Conservation (phyloP, 192 early-diverging fungal genomes). For the Coemansia sp. region DNA sequence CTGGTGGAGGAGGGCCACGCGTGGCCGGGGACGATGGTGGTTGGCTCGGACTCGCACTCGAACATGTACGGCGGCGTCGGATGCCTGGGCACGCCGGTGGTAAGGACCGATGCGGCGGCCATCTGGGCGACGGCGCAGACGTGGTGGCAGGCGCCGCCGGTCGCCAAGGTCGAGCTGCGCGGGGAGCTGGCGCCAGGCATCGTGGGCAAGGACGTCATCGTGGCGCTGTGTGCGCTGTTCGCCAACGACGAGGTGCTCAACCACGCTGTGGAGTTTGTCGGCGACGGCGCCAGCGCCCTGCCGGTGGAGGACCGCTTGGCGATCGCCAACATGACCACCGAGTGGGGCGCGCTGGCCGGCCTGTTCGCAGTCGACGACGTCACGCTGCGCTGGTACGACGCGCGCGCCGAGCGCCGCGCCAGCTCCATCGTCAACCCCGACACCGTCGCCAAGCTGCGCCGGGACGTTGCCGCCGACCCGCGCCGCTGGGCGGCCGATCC, state of each 20-base stretch:
- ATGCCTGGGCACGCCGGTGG: slow-evolving; percentile 93
- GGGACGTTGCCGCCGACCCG: slow-evolving; percentile 33
- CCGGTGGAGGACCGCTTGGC: slow-evolving; percentile 91
- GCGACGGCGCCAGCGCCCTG: slow-evolving; percentile 64
- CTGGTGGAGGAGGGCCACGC: slow-evolving; percentile 98
- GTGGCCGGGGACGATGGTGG: slow-evolving; percentile 90
- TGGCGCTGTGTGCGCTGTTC: slow-evolving; percentile 90
- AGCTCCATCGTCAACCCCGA: slow-evolving; percentile 54
- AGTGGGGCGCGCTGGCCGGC: slow-evolving; percentile 98
- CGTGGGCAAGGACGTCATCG: slow-evolving; percentile 97
- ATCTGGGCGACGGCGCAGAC: slow-evolving; percentile 98
- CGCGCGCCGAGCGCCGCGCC: slow-evolving; percentile 51
- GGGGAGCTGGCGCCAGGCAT: slow-evolving; percentile 80
- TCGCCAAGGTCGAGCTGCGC: slow-evolving; percentile 87
- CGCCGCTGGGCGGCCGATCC: slow-evolving; percentile 50
- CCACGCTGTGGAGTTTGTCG: slow-evolving; percentile 94
- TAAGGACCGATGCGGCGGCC: slow-evolving; percentile 97
- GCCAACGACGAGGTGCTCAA: slow-evolving; percentile 96
- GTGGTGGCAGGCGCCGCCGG: slow-evolving; percentile 99
- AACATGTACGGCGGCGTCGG: slow-evolving; percentile 99
- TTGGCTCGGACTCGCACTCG: slow-evolving; percentile 98
- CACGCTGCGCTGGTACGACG: slow-evolving; percentile 73
- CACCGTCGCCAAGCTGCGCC: slow-evolving; percentile 55
- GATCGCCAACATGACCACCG: slow-evolving; percentile 99
- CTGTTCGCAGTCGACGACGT: slow-evolving; percentile 92